Base-by-base conservation (phyloP, 108 stramenopile species). In the Cyclotella distinguenda region DNA sequence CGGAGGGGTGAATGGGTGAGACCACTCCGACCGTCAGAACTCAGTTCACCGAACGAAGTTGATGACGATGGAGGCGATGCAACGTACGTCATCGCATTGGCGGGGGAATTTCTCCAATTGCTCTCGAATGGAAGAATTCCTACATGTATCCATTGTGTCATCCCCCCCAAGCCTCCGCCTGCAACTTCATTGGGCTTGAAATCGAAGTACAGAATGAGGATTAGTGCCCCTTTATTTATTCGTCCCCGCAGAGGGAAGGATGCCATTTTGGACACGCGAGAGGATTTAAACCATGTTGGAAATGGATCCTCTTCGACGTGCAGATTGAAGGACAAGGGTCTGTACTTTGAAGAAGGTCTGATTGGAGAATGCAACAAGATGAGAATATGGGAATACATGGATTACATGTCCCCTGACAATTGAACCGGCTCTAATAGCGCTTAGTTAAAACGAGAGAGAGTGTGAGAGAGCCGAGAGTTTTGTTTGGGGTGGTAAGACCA, bases 61-160 rank as follows among this genome's bases (percentile, higher is more conserved):
- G 22, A 6, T 33, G 23, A 40, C 34, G 16, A 31, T 39, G 32
- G 27, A 13, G 38, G 23, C 13, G 15, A 18, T 27, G 19, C 23
- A 25, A 11, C 64, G 0, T 66, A 71, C 32, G 35, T 77, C 1
- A 66, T 77, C 42, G 75, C 45, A 13, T n/a, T 77, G 55, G 70
- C 75, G 50, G 75, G 75, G 1, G 64, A 72, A 36, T 77, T 77
- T 27, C 69, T 77, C 4, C 70, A 77, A 36, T 30, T 77, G 3
- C 35, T 48, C 3, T 71, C 70, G 1, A 34, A 77, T 44, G 75
- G 75, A 2, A 40, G 66, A 26, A 64, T 72, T 2, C 75, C 75
- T 2, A 43, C 53, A 4, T 77, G 75, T 39, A 77, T 77, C 34
- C 75, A 77, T 38, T 70, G 75, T 19, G 75, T 77, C 32, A 59